A percentile compares a stretch with the other conserved stretches of the same genome.
These are phyloP conservation scores for Hymenoscyphus infarciens DNA, from an alignment of 2,329 filamentous ascomycete species.

Conservation along the genomic window DNA sequence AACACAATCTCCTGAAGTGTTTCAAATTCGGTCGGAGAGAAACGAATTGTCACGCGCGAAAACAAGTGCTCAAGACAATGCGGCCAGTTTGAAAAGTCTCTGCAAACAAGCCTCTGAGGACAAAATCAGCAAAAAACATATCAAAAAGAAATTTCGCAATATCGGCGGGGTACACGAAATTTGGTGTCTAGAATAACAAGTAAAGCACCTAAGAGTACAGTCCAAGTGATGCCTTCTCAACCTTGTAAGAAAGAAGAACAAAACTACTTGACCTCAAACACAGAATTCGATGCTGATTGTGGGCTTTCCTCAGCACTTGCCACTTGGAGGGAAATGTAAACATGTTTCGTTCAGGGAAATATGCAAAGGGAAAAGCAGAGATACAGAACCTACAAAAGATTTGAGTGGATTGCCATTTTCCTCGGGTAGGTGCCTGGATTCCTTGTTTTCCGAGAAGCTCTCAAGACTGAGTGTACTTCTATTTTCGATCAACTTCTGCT, in stretches of 20 bases:
- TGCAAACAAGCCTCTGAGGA: constrained; percentile 9
- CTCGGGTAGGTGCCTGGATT: not conserved
- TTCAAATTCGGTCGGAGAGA: constrained; percentile 45
- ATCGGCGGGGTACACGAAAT: not conserved
- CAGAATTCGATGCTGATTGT: not conserved
- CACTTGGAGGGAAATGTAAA: not conserved
- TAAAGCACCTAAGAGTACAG: not conserved
- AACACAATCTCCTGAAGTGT: constrained; percentile 47
- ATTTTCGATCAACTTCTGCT: constrained; percentile 38
- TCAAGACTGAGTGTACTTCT: constrained; percentile 17
- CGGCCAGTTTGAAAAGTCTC: constrained; percentile 4
- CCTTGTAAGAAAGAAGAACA: not conserved
- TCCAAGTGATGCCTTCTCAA: not conserved
- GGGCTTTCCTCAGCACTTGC: not conserved
- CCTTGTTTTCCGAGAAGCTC: constrained; percentile 8
- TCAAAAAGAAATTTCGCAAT: not conserved
- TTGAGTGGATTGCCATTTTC: constrained; percentile 5
- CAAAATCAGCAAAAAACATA: constrained; percentile 6
- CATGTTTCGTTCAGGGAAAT: not conserved
- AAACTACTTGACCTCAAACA: not conserved
- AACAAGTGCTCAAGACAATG: constrained; percentile 11
- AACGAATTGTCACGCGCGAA: constrained; percentile 37
- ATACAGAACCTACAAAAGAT: constrained; percentile 8
- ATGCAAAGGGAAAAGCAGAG: not conserved
- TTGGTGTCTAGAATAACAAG: not conserved